phyloP scores from a whole-genome alignment of 73 alveolate genomes.

The Stentor roeselii region DNA sequence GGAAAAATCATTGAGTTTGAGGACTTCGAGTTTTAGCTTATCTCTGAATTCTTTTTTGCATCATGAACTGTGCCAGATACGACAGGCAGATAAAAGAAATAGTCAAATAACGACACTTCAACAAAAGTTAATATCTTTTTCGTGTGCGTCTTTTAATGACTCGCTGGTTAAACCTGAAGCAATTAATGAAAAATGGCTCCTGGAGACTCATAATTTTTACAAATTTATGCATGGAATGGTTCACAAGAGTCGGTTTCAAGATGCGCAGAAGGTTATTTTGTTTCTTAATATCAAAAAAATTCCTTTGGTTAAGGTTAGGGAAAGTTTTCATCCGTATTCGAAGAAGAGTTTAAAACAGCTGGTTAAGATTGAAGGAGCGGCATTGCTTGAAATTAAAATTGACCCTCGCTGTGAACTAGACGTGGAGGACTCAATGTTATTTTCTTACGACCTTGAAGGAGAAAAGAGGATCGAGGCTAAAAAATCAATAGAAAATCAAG shows the following conservation, averaged over 20 bases:
- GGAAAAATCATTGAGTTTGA: no score
- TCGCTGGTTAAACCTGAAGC: neutral
- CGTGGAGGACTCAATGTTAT: neutral
- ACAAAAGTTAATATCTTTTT: no score
- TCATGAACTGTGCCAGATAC: no score
- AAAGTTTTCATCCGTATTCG: slow-evolving; percentile 26
- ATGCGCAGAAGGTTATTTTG: neutral
- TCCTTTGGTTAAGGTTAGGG: slow-evolving; percentile 1
- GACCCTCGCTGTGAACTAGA: slow-evolving; percentile 17
- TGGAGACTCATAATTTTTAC: neutral
- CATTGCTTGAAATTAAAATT: slow-evolving; percentile 10
- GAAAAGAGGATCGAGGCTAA: neutral
- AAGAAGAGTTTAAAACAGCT: neutral
- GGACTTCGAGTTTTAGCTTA: no score
- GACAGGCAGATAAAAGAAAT: no score
- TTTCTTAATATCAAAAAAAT: neutral
- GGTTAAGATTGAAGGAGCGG: slow-evolving; percentile 11
- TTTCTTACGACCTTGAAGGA: slow-evolving; percentile 16
- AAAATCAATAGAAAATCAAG: neutral
- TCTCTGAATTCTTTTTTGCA: no score
- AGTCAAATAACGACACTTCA: no score
- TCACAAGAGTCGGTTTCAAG: neutral
- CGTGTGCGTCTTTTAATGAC: no score
- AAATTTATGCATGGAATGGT: neutral
- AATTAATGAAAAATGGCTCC: slow-evolving; percentile 21